phyloP scores from a whole-genome alignment of 345 rosid genomes.

The Pseudoturritis turrita region DNA sequence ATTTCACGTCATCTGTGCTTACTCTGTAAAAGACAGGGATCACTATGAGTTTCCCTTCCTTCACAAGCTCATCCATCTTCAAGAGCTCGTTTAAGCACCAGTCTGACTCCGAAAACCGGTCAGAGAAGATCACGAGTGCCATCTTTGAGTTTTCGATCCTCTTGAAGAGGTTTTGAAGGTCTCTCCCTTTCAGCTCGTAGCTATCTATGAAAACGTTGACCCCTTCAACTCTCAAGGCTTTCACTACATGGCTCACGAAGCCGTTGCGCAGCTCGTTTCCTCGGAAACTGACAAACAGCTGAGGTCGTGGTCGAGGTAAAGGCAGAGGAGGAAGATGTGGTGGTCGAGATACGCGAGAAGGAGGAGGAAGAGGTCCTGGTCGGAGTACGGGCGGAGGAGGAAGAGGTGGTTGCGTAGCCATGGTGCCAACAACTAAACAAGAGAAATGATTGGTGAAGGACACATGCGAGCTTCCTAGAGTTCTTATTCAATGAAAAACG shows the following conservation, averaged over 20 bases:
- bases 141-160: not conserved
- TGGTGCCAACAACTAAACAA: too few species aligned
- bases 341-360: too few species aligned
- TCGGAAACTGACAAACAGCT: not conserved
- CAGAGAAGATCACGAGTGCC: not conserved
- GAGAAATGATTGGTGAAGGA: too few species aligned
- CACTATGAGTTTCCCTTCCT: not conserved
- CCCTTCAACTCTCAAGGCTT: not conserved
- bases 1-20: not conserved
- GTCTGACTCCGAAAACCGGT: not conserved
- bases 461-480: too few species aligned
- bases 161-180: not conserved
- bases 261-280: not conserved
- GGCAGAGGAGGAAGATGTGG: too few species aligned
- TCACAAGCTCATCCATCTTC: not conserved
- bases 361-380: too few species aligned
- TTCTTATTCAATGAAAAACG: too few species aligned
- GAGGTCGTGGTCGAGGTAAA: not conserved
- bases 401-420: too few species aligned
- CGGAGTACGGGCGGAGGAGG: too few species aligned
- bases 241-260: not conserved
- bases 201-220: not conserved
- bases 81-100: not conserved
- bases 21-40: not conserved
- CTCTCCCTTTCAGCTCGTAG: not conserved